Evolutionary conservation across 2,329 filamentous ascomycete species (phyloP).

Genomic region (Neonectria hederae): DNA sequence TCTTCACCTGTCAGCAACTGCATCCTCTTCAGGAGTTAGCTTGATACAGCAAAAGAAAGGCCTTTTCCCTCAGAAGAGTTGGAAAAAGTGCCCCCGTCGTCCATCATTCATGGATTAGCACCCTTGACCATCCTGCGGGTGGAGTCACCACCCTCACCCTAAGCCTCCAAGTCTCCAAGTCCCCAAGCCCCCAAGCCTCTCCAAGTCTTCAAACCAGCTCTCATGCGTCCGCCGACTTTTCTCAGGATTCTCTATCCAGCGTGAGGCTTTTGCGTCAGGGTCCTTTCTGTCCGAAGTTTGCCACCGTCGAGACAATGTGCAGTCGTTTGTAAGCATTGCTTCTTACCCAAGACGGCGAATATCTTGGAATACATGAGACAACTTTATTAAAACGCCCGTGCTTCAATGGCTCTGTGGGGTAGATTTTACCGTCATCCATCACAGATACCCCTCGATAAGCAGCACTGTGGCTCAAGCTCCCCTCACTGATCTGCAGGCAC

Average conservation of each 20-base stretch:
- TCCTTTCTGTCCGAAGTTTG: slow-evolving; percentile 3
- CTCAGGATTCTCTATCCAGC: slow-evolving; percentile 17
- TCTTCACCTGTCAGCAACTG: background rate
- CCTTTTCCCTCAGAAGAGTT: background rate
- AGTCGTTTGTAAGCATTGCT: background rate
- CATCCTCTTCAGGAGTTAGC: slow-evolving; percentile 1
- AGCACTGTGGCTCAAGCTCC: slow-evolving; percentile 20
- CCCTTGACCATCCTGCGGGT: background rate
- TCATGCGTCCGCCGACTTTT: slow-evolving; percentile 13
- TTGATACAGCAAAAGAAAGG: background rate
- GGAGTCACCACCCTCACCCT: background rate
- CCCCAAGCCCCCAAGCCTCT: background rate
- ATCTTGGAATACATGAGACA: slow-evolving; percentile 7
- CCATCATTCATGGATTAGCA: background rate
- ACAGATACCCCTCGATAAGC: slow-evolving; percentile 6
- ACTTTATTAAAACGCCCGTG: background rate
- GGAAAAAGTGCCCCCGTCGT: background rate
- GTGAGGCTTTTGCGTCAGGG: slow-evolving; percentile 13
- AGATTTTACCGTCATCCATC: background rate
- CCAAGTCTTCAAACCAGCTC: background rate
- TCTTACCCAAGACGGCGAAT: background rate
- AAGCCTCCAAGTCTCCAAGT: background rate
- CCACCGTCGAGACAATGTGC: background rate
- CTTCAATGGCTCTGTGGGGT: slow-evolving; percentile 5
- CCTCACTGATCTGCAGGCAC: slow-evolving; percentile 40